These are phyloP conservation scores for Penicillium waksmanii DNA, from an alignment of 495 filamentous ascomycete genomes.

Conservation along the genomic window DNA sequence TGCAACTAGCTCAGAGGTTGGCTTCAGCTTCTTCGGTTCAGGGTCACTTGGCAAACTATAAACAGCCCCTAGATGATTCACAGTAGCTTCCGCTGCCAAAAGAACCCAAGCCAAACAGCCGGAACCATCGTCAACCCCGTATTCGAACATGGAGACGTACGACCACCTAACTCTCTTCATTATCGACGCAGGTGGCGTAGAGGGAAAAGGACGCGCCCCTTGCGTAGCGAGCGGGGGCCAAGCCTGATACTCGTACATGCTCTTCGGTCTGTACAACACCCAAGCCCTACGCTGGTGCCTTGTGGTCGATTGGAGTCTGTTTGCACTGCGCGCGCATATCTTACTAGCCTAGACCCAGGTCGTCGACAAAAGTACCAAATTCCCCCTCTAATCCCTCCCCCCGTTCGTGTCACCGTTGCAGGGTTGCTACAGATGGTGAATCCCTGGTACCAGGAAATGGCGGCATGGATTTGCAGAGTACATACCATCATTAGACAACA, in stretches of 20 bases:
- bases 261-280: constrained; percentile 12
- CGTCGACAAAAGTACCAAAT: neutral
- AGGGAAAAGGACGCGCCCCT: constrained; percentile 15
- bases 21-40: neutral
- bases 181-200: constrained; percentile 11
- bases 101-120: neutral
- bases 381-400: neutral
- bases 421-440: constrained; percentile 11
- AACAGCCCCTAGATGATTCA: neutral
- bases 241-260: constrained; percentile 7
- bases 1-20: neutral
- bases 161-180: neutral
- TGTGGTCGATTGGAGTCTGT: neutral
- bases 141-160: neutral
- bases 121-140: neutral
- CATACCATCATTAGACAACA: neutral
- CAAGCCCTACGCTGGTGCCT: constrained; percentile 5
- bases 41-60: constrained; percentile 5
- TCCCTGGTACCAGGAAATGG: constrained; percentile 18
- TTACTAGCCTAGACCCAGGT: neutral
- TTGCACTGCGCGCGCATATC: neutral
- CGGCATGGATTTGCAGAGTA: constrained; percentile 19
- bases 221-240: constrained; percentile 17
- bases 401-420: constrained; percentile 10
- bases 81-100: constrained; percentile 4